Base-by-base conservation (phyloP, 164 flowering plant genomes). In the Nymphaea colorata region DNA sequence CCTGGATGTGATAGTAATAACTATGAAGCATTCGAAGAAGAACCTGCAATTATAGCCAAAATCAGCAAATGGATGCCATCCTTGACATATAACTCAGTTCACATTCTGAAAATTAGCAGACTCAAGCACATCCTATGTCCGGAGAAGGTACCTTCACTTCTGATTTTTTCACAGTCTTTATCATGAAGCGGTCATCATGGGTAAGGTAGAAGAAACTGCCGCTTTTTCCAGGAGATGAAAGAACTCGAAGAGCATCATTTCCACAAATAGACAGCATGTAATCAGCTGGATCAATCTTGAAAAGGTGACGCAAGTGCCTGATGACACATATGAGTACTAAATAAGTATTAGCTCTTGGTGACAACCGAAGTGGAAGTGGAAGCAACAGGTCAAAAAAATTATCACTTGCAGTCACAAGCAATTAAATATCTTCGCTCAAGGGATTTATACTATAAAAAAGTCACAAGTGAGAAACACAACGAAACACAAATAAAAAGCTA, bases 171-270 rank as follows among this genome's bases (percentile, higher is more conserved):
- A 69, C 43, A 42, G 98, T 91, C 79, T 91, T 91, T 59, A 91
- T 91, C 92, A 91, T 91, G 76, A 87, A 91, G 57, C 96, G 80
- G 66, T 91, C 98, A 75, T 91, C 98, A 73, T 87, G 92, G 2
- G 95, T 87, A 12, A 91, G 73, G 74, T 84, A 91, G 75, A 91
- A 91, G 78, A 82, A 78, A 76, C 97, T 84, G 67, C 88, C 88
- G 77, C 90, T 86, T 79, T 86, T 86, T 59, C 90, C 71, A 25
- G 66, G 66, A 8, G 63, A 61, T n/a, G 63, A n/a, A 8, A 61
- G 63, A 17, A 6, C 63, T n/a, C 63, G 25, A n/a, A 61, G 66
- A 86, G 92, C 15, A 70, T 86, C 87, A 76, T 83, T 78, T 16
- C 88, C 90, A 57, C 90, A 86, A 59, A 86, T 86, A 41, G 88